Evolutionary conservation across 73 alveolate genomes (phyloP).

Genomic region (Diophrys appendiculata): DNA sequence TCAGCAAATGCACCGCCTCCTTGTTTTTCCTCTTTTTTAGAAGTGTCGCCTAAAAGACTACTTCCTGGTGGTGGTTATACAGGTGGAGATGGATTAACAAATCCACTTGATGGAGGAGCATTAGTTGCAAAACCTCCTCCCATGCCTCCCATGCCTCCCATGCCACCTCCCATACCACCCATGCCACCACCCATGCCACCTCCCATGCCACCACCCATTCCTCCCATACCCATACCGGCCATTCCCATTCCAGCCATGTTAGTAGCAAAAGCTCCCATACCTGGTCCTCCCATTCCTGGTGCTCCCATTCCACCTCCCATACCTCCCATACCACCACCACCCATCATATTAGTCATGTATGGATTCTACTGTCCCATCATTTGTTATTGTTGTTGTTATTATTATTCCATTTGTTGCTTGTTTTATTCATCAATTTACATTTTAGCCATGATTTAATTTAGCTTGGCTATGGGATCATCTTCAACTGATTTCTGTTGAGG

Average conservation of each 20-base stretch:
- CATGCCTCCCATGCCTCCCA: neutral
- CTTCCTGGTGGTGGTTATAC: too few species aligned
- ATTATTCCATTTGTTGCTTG: neutral
- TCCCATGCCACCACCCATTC: neutral
- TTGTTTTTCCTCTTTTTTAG: too few species aligned
- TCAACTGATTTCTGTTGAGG: conserved; percentile 7
- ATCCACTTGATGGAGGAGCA: conserved; percentile 3
- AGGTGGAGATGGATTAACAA: too few species aligned
- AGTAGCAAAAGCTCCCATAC: conserved; percentile 15
- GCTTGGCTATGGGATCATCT: conserved; percentile 15
- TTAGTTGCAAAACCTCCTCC: neutral
- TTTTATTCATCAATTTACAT: conserved; percentile 12
- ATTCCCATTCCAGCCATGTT: conserved; percentile 1
- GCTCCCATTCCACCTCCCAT: conserved; percentile 35
- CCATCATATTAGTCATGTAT: conserved; percentile 26
- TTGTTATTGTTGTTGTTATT: neutral
- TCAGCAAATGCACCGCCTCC: too few species aligned
- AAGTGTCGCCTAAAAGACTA: too few species aligned
- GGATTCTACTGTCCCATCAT: conserved; percentile 21
- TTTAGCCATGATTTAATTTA: conserved; percentile 49
- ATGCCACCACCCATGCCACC: conserved; percentile 4
- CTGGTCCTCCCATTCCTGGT: conserved; percentile 22
- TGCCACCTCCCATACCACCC: neutral
- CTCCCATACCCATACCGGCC: conserved; percentile 3
- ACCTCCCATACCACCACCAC: conserved; percentile 31